These are phyloP conservation scores for Rhodotorula sphaerocarpa DNA, from an alignment of 768 basidiomycete species.

Conservation along the genomic window DNA sequence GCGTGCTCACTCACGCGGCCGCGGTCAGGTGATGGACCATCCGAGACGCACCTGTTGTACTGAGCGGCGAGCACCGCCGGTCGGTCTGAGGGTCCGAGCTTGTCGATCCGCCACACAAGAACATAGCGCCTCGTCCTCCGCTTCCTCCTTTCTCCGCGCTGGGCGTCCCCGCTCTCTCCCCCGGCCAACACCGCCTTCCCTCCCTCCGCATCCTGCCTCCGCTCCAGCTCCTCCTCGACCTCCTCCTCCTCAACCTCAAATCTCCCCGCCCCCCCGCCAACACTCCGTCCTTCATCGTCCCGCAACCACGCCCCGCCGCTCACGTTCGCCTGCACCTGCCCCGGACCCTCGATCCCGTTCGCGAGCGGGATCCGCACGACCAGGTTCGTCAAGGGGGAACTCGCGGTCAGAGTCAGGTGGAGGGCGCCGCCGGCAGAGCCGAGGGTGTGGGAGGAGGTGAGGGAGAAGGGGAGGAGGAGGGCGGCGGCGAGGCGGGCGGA, in stretches of 20 bases:
- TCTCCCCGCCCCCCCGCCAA: constrained; percentile 22
- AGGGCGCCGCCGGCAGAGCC: constrained; percentile 18
- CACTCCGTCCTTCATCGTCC: constrained; percentile 9
- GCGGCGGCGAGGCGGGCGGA: constrained; percentile 8
- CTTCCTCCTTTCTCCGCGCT: background rate
- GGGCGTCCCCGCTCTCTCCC: too few species aligned
- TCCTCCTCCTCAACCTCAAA: constrained; percentile 16
- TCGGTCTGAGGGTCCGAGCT: constrained; percentile 14
- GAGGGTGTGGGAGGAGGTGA: constrained; percentile 15
- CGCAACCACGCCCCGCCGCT: constrained; percentile 5
- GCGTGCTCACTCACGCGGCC: too few species aligned
- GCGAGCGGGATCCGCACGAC: constrained; percentile 26
- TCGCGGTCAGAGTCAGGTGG: constrained; percentile 16
- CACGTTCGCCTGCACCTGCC: background rate
- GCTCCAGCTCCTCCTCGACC: background rate
- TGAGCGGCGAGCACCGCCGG: constrained; percentile 21
- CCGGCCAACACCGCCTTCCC: too few species aligned
- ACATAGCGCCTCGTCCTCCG: background rate
- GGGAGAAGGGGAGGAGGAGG: constrained; percentile 25
- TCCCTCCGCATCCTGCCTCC: too few species aligned
- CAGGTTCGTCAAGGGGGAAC: constrained; percentile 17
- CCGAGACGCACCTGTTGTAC: constrained; percentile 14
- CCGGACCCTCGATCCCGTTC: background rate
- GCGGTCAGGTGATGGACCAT: background rate
- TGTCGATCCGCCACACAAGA: constrained; percentile 23